Evolutionary conservation across 2,329 filamentous ascomycete species (phyloP), one percentile per base, ranked within the genome.

Genomic region (Triangularia verruculosa): DNA sequence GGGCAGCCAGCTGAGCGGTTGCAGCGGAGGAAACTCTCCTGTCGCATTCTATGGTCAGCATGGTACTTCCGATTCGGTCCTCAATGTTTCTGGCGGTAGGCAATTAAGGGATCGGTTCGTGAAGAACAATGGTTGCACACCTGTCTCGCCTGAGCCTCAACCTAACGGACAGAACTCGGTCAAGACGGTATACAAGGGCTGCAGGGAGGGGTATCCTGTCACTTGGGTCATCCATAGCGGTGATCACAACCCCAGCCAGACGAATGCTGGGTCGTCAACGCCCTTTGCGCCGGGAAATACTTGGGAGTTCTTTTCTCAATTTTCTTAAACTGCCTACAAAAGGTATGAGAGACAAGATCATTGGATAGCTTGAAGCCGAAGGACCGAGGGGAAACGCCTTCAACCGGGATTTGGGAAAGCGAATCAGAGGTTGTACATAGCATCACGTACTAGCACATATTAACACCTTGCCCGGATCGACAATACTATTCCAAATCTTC

Each of bases 261-360:
- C 54, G 17, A 63, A 69, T 58, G 22, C 57, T 17, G 64, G 66
- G 4, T 56, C 56, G 11, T 58, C 61, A 6, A 61, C 55, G 3
- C 61, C 64, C 3, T 69, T 69, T 53, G 68, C 68, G 17, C 68
- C 69, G 8, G 34, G 52, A 39, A 68, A 70, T 51, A 68, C 61
- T 4, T 69, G 67, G 69, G 63, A 70, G 15, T 69, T 70, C 30
- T 70, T 69, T 30, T 51, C 61, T 22, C 66, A 67, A 63, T 67
- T 67, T 20, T 24, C 28, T 47, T 47, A 13, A 28, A 28, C 27
- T 28, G 30, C 8, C 17, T 3, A 39, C 34, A 5, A 34, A 13
- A 13, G 12, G 34, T n/a, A n/a, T 1, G 13, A 7, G 13, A 6
- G n/a, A 12, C n/a, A 20, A 17, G 39, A 20, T 47, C 39, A 12